Base-by-base conservation (phyloP, 768 basidiomycete genomes). In the Rhodotorula babjevae region DNA sequence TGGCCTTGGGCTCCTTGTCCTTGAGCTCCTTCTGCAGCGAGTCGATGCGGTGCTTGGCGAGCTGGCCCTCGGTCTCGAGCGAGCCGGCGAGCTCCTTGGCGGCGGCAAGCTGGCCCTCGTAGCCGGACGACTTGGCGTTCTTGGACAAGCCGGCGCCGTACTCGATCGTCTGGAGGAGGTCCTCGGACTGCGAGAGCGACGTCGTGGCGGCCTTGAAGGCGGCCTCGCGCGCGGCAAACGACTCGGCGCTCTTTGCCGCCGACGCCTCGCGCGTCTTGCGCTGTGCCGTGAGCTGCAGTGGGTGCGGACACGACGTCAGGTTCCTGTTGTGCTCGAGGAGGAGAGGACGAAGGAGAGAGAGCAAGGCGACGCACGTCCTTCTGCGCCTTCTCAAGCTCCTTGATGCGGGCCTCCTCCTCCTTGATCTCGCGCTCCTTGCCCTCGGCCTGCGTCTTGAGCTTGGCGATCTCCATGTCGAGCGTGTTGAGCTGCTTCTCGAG, bases 51-150 rank as follows among this genome's bases (percentile, higher is more conserved):
- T 89, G 84, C 58, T 87, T 87, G 65, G 84, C 86, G 79, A 94
- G 91, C 77, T 94, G 89, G 75, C 91, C 91, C 77, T 93, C 93
- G 0, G 93, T 89, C 15, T 85, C 83, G 0, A 88, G 89, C 65
- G 91, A 89, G 0, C 92, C 87, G 0, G 89, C 82, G 6, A 87
- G 87, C 3, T 86, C 86, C 76, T 88, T 87, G 0, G 93, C 91
- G 23, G 91, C 88, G 1, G 93, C 90, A 55, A 99, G 86, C 80
- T 97, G 94, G 29, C 93, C 96, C 87, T 98, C 89, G 81, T 97
- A 98, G 0, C 96, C 96, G 5, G 93, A 92, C 16, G 90, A 88
- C 33, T 78, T 80, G 18, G 87, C 86, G 42, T 84, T 81, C 63
- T 85, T 85, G 53, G 83, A 85, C 9, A 90, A 89, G 2, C 93